Evolutionary conservation across 139 green algal species (phyloP), one percentile per base, ranked within the genome.

Genomic region (Microglena sp.): DNA sequence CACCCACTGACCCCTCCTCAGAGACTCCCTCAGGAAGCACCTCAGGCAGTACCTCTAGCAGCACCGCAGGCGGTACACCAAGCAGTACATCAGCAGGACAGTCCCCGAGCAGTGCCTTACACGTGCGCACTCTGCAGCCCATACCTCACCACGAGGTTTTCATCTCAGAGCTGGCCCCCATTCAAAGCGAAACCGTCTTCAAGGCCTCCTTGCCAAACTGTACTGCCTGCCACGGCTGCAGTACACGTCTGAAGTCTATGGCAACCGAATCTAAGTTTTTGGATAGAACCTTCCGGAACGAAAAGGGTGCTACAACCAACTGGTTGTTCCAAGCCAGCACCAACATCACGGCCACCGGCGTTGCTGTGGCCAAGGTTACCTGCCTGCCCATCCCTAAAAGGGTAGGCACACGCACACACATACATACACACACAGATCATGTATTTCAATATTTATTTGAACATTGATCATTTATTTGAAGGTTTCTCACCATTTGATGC

Each of bases 181-280:
- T n/a, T n/a, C n/a, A n/a, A n/a, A n/a, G n/a, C n/a, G n/a, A n/a
- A n/a, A n/a, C n/a, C n/a, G 58, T 65, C 11, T 34, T 64, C n/a
- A 65, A 63, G 32, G 50, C 33, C 15, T n/a, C 7, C 0, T 43
- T 73, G 33, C 58, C 64, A 1, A 70, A 61, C 24, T 75, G 73
- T 44, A 45, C 45, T 1, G 22, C 35, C 24, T 80, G 73, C 43
- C 64, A 63, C 28, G 73, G 73, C 58, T 80, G 73, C 68, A 68
- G 46, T 24, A 73, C 70, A 15, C 24, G 15, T 35, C 54, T 40
- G 1, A n/a, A 0, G 22, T 2, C 24, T 18, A 65, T 65, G 58
- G 32, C 29, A 22, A 34, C 5, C 3, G 32, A 22, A 18, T 27
- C 33, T 5, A 53, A 11, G 21, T 53, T 65, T 34, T 53, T 65